phyloP scores from a whole-genome alignment of 805 yeast genomes.

The Kluyveromyces starmeri region DNA sequence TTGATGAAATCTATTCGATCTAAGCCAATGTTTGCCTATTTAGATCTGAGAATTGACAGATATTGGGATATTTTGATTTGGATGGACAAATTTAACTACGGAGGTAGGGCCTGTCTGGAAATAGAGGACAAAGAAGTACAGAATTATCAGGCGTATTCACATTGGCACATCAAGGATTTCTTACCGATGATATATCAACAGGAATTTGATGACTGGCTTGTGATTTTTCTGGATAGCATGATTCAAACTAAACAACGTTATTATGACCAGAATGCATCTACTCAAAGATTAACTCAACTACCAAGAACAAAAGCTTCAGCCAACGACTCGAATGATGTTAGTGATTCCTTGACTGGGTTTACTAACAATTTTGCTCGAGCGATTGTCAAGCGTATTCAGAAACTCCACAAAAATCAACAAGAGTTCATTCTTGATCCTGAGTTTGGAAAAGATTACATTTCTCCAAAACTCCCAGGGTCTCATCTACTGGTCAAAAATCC shows the following conservation, averaged over 20 bases:
- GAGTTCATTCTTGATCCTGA: conserved; percentile 64
- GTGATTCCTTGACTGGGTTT: conserved; percentile 38
- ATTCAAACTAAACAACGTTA: conserved; percentile 41
- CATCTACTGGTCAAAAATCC: conserved; percentile 55
- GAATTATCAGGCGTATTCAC: conserved; percentile 36
- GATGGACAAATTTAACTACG: conserved; percentile 88
- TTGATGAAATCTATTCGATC: conserved; percentile 68
- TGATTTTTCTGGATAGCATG: conserved; percentile 63
- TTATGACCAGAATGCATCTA: conserved; percentile 28
- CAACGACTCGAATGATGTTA: conserved; percentile 27
- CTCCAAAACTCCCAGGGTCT: conserved; percentile 74
- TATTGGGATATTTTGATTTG: conserved; percentile 93
- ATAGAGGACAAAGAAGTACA: conserved; percentile 32
- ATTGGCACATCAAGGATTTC: conserved; percentile 74
- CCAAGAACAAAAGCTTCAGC: conserved; percentile 39
- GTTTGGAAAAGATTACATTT: conserved; percentile 53
- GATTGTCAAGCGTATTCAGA: conserved; percentile 54
- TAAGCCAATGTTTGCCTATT: conserved; percentile 70
- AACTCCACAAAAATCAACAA: conserved; percentile 57
- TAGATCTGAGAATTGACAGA: conserved; percentile 63
- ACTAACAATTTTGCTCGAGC: conserved; percentile 54
- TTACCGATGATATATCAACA: conserved; percentile 67
- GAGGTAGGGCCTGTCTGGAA: conserved; percentile 51
- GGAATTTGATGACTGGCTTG: conserved; percentile 85
- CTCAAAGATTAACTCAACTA: conserved; percentile 66